A percentile compares a stretch with the other conserved stretches of the same genome.
These are phyloP conservation scores for Pyronema domesticum DNA, from an alignment of 495 filamentous ascomycete species.

Conservation along the genomic window DNA sequence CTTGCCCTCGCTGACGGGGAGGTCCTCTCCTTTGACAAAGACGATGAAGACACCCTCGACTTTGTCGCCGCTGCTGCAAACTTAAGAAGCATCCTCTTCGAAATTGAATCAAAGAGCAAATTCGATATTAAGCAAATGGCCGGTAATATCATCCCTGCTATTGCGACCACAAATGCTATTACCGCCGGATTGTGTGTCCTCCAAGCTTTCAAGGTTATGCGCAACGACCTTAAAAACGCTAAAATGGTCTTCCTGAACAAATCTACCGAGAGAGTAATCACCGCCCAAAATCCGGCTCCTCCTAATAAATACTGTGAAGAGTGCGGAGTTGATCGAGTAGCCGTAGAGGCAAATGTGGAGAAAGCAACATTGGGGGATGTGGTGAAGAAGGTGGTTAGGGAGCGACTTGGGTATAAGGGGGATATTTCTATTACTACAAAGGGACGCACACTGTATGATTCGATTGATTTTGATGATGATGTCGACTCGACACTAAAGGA, in stretches of 20 bases:
- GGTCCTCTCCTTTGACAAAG: conserved; percentile 83
- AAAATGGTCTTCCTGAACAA: conserved; percentile 53
- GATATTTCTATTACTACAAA: conserved; percentile 64
- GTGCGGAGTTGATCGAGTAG: conserved; percentile 55
- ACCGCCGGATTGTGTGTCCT: conserved; percentile 85
- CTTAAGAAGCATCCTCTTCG: conserved; percentile 66
- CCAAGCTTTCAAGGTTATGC: conserved; percentile 81
- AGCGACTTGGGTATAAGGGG: conserved; percentile 60
- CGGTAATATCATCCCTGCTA: conserved; percentile 96
- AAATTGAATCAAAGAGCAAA: conserved; percentile 70
- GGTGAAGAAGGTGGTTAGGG: conserved; percentile 52
- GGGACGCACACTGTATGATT: conserved; percentile 60
- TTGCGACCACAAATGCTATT: conserved; percentile 95
- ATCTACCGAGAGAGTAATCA: conserved; percentile 51
- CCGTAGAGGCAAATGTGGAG: conserved; percentile 48
- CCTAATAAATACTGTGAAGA: conserved; percentile 69
- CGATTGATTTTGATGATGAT: conserved; percentile 67
- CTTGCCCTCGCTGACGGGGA: conserved; percentile 36
- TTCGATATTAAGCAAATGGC: conserved; percentile 99
- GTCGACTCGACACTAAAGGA: conserved; percentile 58
- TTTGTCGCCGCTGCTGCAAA: conserved; percentile 88
- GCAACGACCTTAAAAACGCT: conserved; percentile 38
- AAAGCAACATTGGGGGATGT: conserved; percentile 67
- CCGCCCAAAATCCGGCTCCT: conserved; percentile 49
- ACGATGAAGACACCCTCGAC: conserved; percentile 86